Conservation (phyloP, 345 rosid genomes). For the Populus pruinosa region DNA sequence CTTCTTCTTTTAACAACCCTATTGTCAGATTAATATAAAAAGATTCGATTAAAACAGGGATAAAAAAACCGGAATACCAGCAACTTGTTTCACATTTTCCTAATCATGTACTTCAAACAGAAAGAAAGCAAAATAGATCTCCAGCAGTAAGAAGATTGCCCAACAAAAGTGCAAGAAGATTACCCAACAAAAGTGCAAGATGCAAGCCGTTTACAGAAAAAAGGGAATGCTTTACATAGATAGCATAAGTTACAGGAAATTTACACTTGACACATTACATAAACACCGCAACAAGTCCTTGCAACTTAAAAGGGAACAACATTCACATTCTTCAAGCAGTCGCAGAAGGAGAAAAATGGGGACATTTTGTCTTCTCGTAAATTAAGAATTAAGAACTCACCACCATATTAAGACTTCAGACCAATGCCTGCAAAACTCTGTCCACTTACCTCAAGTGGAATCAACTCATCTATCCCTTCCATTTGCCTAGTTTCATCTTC, state of each 20-base stretch:
- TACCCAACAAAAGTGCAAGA: slow-evolving; percentile 8
- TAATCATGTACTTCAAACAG: not conserved
- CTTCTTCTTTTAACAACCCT: not conserved
- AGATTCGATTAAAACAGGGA: not conserved
- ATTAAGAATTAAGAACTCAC: slow-evolving; percentile 38
- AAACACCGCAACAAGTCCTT: slow-evolving; percentile 29
- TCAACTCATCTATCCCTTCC: slow-evolving; percentile 28
- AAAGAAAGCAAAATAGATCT: not conserved
- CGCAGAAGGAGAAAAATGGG: slow-evolving; percentile 14
- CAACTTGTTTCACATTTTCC: not conserved
- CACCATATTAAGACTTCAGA: slow-evolving; percentile 27
- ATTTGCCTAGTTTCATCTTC: slow-evolving; percentile 10
- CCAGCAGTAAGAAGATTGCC: not conserved
- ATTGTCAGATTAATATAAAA: not conserved
- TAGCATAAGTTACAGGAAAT: slow-evolving; percentile 44
- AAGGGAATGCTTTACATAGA: slow-evolving; percentile 28
- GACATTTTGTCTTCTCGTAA: slow-evolving; percentile 27
- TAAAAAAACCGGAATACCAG: not conserved
- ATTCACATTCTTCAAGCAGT: slow-evolving; percentile 32
- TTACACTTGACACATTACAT: slow-evolving; percentile 49
- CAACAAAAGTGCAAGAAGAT: slow-evolving; percentile 18
- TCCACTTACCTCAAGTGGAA: slow-evolving; percentile 27
- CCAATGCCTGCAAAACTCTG: slow-evolving; percentile 24
- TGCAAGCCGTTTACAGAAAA: slow-evolving; percentile 17
- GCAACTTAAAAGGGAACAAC: slow-evolving; percentile 24